Conservation (phyloP, 306 rosid genomes). For the Corylus avellana region DNA sequence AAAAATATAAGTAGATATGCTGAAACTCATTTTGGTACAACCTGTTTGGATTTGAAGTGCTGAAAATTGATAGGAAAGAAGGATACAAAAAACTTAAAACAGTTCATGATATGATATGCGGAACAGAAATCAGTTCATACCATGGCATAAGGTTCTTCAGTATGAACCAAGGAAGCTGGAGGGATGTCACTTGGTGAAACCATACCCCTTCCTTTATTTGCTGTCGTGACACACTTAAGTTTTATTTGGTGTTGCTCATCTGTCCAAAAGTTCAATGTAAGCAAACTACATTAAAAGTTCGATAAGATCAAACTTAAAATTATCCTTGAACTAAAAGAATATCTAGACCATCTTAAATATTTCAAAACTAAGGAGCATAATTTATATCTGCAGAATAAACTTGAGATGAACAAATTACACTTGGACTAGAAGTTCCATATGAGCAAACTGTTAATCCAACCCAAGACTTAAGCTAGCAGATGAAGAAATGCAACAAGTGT, state of each 20-base stretch:
- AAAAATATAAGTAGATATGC: background rate
- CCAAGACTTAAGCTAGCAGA: background rate
- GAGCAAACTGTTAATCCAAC: background rate
- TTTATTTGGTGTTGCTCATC: slow-evolving; percentile 53
- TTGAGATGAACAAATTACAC: background rate
- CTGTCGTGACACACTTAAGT: slow-evolving; percentile 52
- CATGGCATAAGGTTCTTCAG: slow-evolving; percentile 78
- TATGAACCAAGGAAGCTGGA: slow-evolving; percentile 68
- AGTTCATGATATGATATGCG: slow-evolving; percentile 9
- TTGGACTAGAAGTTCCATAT: background rate
- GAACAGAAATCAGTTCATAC: slow-evolving; percentile 39
- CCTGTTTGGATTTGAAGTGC: slow-evolving; percentile 7
- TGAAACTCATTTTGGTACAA: slow-evolving; percentile 3
- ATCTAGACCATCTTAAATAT: slow-evolving; percentile 3
- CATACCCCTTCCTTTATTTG: slow-evolving; percentile 73
- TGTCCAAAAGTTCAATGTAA: slow-evolving; percentile 43
- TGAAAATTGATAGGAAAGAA: slow-evolving; percentile 4
- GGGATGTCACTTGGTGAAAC: slow-evolving; percentile 54
- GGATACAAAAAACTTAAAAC: background rate
- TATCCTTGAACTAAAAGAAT: slow-evolving; percentile 6
- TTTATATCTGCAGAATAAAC: background rate
- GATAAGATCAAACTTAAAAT: background rate
- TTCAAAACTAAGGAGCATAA: background rate
- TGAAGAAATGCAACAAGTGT: background rate
- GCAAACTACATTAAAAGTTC: slow-evolving; percentile 21